phyloP scores from a whole-genome alignment of 1,139 yeast species.

The Arxiozyma bovina region DNA sequence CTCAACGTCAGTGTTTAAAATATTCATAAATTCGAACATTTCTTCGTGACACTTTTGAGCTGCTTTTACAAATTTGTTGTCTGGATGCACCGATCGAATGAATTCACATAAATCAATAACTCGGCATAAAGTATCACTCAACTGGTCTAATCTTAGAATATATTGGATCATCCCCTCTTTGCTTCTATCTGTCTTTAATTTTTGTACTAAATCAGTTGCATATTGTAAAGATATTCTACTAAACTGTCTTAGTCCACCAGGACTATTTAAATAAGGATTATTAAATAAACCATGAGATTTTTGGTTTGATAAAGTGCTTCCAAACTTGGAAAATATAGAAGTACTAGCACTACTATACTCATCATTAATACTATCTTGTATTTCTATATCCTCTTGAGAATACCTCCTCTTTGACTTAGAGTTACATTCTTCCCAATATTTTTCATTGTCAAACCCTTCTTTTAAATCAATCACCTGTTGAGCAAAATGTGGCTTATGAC shows the following conservation, averaged over 20 bases:
- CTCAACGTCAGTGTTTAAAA: slow-evolving; percentile 74
- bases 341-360: not conserved
- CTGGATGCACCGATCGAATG: slow-evolving; percentile 81
- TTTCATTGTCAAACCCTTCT: slow-evolving; percentile 21
- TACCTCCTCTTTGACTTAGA: not conserved
- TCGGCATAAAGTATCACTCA: slow-evolving; percentile 82
- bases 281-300: slow-evolving; percentile 54
- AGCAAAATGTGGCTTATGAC: not conserved
- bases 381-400: not conserved
- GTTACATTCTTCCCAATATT: slow-evolving; percentile 12
- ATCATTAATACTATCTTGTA: not conserved
- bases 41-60: slow-evolving; percentile 85
- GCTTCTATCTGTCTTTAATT: slow-evolving; percentile 43
- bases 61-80: slow-evolving; percentile 57
- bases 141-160: slow-evolving; percentile 64
- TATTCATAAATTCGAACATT: slow-evolving; percentile 91
- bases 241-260: slow-evolving; percentile 63
- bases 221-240: slow-evolving; percentile 51
- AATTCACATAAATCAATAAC: slow-evolving; percentile 94
- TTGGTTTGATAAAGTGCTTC: slow-evolving; percentile 11
- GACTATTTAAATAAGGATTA: slow-evolving; percentile 58
- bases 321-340: slow-evolving; percentile 1
- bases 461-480: slow-evolving; percentile 5
- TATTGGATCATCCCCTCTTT: slow-evolving; percentile 44
- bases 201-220: slow-evolving; percentile 54